These are phyloP conservation scores for Neonectria sp. DNA, from an alignment of 2,329 filamentous ascomycete genomes.

Conservation along the genomic window DNA sequence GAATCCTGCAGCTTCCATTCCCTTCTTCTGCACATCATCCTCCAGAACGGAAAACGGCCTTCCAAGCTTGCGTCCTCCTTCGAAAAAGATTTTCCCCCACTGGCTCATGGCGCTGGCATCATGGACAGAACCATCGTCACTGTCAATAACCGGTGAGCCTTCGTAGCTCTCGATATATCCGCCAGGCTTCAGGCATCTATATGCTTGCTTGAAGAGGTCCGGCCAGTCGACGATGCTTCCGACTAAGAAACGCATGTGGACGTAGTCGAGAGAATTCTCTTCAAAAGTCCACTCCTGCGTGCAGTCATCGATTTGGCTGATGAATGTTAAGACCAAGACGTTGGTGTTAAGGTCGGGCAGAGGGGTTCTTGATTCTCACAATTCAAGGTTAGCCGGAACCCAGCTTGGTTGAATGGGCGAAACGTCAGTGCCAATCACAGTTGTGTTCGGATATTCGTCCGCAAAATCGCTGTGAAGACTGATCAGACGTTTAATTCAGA, in stretches of 20 bases:
- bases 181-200: constrained; percentile 68
- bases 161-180: constrained; percentile 56
- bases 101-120: constrained; percentile 39
- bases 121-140: constrained; percentile 48
- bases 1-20: constrained; percentile 7
- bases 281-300: constrained; percentile 46
- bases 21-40: constrained; percentile 3
- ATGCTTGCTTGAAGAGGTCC: constrained; percentile 66
- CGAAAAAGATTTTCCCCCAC: constrained; percentile 43
- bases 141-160: constrained; percentile 34
- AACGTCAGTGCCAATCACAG: constrained; percentile 67
- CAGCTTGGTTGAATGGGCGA: constrained; percentile 69
- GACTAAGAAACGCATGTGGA: constrained; percentile 70
- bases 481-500: neutral
- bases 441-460: constrained; percentile 59
- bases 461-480: constrained; percentile 61
- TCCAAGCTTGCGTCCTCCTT: constrained; percentile 30
- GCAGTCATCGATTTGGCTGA: constrained; percentile 46
- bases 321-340: neutral
- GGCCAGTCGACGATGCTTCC: constrained; percentile 70
- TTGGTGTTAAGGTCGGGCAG: neutral
- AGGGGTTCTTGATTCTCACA: constrained; percentile 14
- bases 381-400: constrained; percentile 62
- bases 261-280: constrained; percentile 65
- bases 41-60: constrained; percentile 6